A percentile compares a stretch with the other conserved stretches of the same genome.
Evolutionary conservation across 176 grass and related monocot genomes (phyloP).

Genomic region (Tillandsia fasciculata): DNA sequence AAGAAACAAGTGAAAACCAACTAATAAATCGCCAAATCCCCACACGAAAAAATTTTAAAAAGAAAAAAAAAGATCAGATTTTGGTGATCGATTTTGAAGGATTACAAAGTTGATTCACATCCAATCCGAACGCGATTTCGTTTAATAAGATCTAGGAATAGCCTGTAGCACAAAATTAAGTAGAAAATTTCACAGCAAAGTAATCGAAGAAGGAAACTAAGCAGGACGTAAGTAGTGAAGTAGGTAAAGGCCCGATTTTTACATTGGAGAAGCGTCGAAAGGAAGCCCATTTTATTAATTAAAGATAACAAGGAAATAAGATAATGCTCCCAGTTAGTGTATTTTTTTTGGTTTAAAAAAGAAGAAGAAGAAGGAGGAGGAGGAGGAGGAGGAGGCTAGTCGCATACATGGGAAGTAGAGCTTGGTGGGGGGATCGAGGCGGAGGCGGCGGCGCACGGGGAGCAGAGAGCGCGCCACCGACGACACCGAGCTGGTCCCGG

Average conservation of each 20-base stretch:
- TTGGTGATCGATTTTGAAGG: not conserved
- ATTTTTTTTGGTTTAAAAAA: not conserved
- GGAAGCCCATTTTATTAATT: not conserved
- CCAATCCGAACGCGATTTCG: not conserved
- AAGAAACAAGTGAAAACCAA: too few species aligned
- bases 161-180: too few species aligned
- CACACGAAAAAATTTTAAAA: too few species aligned
- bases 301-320: constrained; percentile 9
- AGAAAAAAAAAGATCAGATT: too few species aligned
- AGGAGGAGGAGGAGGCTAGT: not conserved
- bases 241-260: constrained; percentile 5
- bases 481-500: constrained; percentile 7
- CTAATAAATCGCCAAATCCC: too few species aligned
- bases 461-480: constrained; percentile 62
- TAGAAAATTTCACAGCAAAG: not conserved
- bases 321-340: not conserved
- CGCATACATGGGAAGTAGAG: constrained; percentile 89
- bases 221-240: not conserved
- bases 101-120: not conserved
- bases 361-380: not conserved
- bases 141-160: not conserved
- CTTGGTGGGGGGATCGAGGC: constrained; percentile 75
- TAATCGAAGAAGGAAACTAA: not conserved
- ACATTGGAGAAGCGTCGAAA: not conserved
- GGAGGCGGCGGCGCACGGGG: constrained; percentile 70